These are phyloP conservation scores for Tremellales sp. DNA, from an alignment of 1,284 basidiomycete genomes.

Conservation along the genomic window DNA sequence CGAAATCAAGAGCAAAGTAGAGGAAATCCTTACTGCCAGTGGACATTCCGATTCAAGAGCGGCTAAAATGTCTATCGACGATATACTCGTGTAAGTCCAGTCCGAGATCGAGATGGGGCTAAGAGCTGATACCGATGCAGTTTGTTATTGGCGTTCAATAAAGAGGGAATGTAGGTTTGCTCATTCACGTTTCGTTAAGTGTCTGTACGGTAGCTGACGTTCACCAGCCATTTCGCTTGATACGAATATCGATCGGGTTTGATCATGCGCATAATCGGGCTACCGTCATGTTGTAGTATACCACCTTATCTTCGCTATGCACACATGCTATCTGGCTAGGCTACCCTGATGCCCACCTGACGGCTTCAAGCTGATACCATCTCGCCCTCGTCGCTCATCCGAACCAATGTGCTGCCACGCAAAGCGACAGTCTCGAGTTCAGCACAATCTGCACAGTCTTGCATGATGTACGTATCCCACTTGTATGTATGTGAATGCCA, in stretches of 20 bases:
- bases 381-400: too few relatives aligned
- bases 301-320: too few relatives aligned
- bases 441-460: too few relatives aligned
- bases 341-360: too few relatives aligned
- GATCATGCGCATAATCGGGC: too few relatives aligned
- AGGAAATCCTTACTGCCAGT: conserved; percentile 66
- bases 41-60: conserved; percentile 67
- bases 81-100: conserved; percentile 64
- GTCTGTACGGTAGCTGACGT: not conserved
- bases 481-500: too few relatives aligned
- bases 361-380: too few relatives aligned
- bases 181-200: not conserved
- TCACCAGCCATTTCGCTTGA: not conserved
- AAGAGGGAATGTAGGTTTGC: not conserved
- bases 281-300: too few relatives aligned
- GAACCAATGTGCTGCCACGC: too few relatives aligned
- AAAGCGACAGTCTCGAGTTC: too few relatives aligned
- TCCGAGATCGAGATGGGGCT: not conserved
- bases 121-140: not conserved
- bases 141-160: not conserved
- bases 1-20: conserved; percentile 69
- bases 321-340: too few relatives aligned
- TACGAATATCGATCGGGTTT: not conserved
- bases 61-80: conserved; percentile 79
- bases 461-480: too few relatives aligned